These are phyloP conservation scores for Heritiera fomes DNA, from an alignment of 345 rosid genomes.

Conservation along the genomic window DNA sequence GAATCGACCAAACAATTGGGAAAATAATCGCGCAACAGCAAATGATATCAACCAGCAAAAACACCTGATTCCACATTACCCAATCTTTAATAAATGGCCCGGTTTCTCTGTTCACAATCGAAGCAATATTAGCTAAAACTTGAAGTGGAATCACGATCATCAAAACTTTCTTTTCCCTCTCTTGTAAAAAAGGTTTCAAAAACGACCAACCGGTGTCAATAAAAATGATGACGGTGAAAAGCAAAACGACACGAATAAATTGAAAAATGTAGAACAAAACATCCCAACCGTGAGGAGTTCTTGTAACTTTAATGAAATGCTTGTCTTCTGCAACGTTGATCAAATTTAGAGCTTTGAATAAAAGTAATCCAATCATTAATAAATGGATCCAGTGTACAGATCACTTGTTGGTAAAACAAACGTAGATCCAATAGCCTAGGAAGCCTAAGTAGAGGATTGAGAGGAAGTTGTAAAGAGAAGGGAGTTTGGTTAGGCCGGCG, in stretches of 20 bases:
- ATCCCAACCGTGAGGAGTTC: too few species aligned
- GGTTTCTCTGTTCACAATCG: constrained; percentile 85
- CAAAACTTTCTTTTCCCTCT: constrained; percentile 94
- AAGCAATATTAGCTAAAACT: constrained; percentile 89
- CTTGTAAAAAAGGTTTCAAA: constrained; percentile 89
- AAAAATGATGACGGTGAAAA: constrained; percentile 89
- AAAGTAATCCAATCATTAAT: too few species aligned
- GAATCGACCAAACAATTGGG: constrained; percentile 95
- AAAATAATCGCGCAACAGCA: constrained; percentile 94
- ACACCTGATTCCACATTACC: constrained; percentile 94
- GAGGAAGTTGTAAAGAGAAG: too few species aligned
- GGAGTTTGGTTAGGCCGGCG: too few species aligned
- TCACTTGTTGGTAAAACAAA: too few species aligned
- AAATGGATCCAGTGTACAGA: too few species aligned
- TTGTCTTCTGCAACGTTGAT: too few species aligned
- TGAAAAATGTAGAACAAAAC: too few species aligned
- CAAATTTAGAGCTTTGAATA: too few species aligned
- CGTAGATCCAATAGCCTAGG: too few species aligned
- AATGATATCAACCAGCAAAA: constrained; percentile 79
- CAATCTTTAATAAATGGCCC: constrained; percentile 89
- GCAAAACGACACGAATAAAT: constrained; percentile 47
- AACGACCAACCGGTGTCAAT: constrained; percentile 99
- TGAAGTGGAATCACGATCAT: constrained; percentile 96
- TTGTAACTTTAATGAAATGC: too few species aligned
- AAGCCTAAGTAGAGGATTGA: too few species aligned